Evolutionary conservation across 176 grass and related monocot species (phyloP).

Genomic region (Aegilops speltoides): DNA sequence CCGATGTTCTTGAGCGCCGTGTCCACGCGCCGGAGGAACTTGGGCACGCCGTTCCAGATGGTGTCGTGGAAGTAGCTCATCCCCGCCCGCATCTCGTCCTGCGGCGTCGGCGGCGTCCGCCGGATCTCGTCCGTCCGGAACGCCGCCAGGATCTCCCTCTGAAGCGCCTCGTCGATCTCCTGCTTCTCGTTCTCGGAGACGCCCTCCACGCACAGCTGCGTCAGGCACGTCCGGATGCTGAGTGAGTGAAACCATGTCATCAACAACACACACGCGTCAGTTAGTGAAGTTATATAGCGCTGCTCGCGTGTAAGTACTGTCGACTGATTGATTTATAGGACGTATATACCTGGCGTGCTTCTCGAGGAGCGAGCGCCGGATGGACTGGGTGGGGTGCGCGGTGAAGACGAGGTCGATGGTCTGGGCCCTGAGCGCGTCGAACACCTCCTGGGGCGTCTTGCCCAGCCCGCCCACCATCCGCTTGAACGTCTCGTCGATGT

Average conservation of each 20-base stretch:
- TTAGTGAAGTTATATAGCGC: not conserved
- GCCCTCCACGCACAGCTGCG: slow-evolving; percentile 59
- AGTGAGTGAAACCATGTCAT: not conserved
- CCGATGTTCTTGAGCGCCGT: slow-evolving; percentile 83
- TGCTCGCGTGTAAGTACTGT: not conserved
- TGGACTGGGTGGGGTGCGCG: slow-evolving; percentile 82
- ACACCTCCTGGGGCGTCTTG: slow-evolving; percentile 66
- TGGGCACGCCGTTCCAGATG: slow-evolving; percentile 87
- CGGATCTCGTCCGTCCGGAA: slow-evolving; percentile 83
- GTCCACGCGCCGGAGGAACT: slow-evolving; percentile 77
- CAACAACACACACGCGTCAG: not conserved
- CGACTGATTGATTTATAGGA: not conserved
- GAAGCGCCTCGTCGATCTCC: slow-evolving; percentile 79
- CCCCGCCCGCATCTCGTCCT: slow-evolving; percentile 88
- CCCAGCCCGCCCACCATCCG: slow-evolving; percentile 54
- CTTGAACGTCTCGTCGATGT: slow-evolving; percentile 76
- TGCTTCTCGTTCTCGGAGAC: slow-evolving; percentile 58
- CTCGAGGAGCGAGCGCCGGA: slow-evolving; percentile 73
- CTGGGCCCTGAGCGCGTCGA: slow-evolving; percentile 72
- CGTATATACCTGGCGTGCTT: slow-evolving; percentile 54
- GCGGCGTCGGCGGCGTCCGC: slow-evolving; percentile 63
- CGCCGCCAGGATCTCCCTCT: slow-evolving; percentile 86
- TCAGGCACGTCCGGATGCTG: slow-evolving; percentile 63
- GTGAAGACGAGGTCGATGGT: slow-evolving; percentile 84
- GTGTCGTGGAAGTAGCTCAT: slow-evolving; percentile 93